Evolutionary conservation across 2,329 filamentous ascomycete genomes (phyloP).

Genomic region (Paecilomyces sp.): DNA sequence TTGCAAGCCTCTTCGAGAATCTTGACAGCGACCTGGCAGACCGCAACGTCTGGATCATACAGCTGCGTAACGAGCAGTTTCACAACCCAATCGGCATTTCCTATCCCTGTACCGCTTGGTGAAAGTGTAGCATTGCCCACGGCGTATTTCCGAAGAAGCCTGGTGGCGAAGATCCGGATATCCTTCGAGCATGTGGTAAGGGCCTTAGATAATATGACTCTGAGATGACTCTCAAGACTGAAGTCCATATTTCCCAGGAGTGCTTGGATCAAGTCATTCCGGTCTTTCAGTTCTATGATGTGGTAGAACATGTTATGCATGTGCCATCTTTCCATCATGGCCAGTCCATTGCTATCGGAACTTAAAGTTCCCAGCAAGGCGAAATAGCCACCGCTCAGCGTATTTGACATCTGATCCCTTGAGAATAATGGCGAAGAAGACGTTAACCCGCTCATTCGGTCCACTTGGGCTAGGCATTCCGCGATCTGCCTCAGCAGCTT

Average conservation of each 20-base stretch:
- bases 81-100: slow-evolving; percentile 90
- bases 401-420: slow-evolving; percentile 73
- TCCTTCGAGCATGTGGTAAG: slow-evolving; percentile 85
- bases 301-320: slow-evolving; percentile 99
- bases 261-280: slow-evolving; percentile 83
- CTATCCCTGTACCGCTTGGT: slow-evolving; percentile 32
- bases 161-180: slow-evolving; percentile 84
- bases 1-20: slow-evolving; percentile 98
- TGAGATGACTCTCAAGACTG: slow-evolving; percentile 75
- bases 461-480: slow-evolving; percentile 91
- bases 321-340: slow-evolving; percentile 90
- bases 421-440: slow-evolving; percentile 80
- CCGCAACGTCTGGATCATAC: slow-evolving; percentile 94
- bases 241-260: slow-evolving; percentile 91
- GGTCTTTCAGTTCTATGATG: slow-evolving; percentile 83
- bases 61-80: slow-evolving; percentile 94
- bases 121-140: slow-evolving; percentile 45
- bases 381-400: slow-evolving; percentile 88
- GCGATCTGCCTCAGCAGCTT: slow-evolving; percentile 90
- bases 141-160: slow-evolving; percentile 79
- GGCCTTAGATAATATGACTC: slow-evolving; percentile 88
- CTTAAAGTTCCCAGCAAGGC: slow-evolving; percentile 83
- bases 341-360: slow-evolving; percentile 71
- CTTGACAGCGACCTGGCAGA: slow-evolving; percentile 92
- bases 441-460: slow-evolving; percentile 67